Base-by-base conservation (phyloP, 768 basidiomycete species). In the Clavaria fumosa region DNA sequence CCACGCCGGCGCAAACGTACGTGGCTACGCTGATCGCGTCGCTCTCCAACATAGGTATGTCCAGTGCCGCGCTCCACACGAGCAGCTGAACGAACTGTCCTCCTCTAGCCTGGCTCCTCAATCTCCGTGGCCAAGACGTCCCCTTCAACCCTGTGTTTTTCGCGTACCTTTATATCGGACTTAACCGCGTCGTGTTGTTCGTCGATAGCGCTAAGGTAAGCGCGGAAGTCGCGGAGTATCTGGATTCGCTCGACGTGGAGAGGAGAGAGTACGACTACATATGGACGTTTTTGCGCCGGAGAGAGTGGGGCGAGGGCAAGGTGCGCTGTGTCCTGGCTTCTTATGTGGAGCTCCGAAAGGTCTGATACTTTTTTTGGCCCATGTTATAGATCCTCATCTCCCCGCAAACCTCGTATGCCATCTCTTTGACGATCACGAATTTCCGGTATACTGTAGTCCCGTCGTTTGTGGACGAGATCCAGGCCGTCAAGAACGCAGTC, bases 91-190 rank as follows among this genome's bases (percentile, higher is more conserved):
- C 34, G 51, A 34, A 48, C 22, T 26, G 35, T 40, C 22, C 31
- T 23, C 31, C 28, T 17, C 21, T 58, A 73, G 93, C 93, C 0
- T 95, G 86, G 62, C 49, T 83, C 2, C 63, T 96, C 23, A 97
- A 97, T 51, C 61, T 91, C 38, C 79, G 93, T 35, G 91, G 90
- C 23, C 69, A 72, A 2, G 91, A 96, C 49, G 78, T 96, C 33
- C 85, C 86, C 0, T 85, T 75, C 63, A 90, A 86, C 52, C 93
- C 93, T 0, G 69, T 97, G 6, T 93, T 95, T 61, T 82, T 81
- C 36, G 71, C 82, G 0, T 97, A 93, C 51, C 58, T 91, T 14
- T 83, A 78, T 48, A 65, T 96, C 28, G 68, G 75, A 3, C 52
- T 70, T 6, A 62, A 75, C 9, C 54, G 53, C n/a, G 63, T 70